These are phyloP conservation scores for Vaccinium darrowii DNA, from an alignment of 148 eudicot species.

Conservation along the genomic window DNA sequence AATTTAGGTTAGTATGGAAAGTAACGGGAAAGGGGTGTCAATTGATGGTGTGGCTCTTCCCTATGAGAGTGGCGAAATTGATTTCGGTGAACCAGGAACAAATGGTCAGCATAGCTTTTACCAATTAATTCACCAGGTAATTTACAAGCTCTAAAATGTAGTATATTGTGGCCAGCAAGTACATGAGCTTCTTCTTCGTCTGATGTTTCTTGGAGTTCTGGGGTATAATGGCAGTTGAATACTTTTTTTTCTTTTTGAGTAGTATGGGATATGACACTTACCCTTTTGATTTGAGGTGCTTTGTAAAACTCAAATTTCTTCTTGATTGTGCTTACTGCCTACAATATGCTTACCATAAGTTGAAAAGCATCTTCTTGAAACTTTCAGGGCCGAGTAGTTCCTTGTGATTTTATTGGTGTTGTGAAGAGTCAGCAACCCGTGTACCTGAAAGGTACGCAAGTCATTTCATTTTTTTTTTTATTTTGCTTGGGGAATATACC, in stretches of 20 bases:
- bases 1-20: constrained; percentile 94
- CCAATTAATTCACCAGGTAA: constrained; percentile 98
- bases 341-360: constrained; percentile 11
- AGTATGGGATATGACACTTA: background rate
- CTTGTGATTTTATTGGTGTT: constrained; percentile 97
- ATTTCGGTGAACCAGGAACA: constrained; percentile 99
- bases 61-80: constrained; percentile 89
- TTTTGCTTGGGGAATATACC: background rate
- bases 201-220: constrained; percentile 4
- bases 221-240: background rate
- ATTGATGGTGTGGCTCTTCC: constrained; percentile 86
- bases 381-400: constrained; percentile 90
- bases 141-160: background rate
- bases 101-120: constrained; percentile 99
- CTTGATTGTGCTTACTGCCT: too few species aligned
- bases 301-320: too few species aligned
- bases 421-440: constrained; percentile 96
- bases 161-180: background rate
- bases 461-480: background rate
- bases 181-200: background rate
- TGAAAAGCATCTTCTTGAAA: constrained; percentile 20
- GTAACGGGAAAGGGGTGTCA: constrained; percentile 98
- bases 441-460: constrained; percentile 69
- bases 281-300: too few species aligned
- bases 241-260: background rate